Conservation (phyloP, 148 eudicot species). For the Selenicereus undatus region DNA sequence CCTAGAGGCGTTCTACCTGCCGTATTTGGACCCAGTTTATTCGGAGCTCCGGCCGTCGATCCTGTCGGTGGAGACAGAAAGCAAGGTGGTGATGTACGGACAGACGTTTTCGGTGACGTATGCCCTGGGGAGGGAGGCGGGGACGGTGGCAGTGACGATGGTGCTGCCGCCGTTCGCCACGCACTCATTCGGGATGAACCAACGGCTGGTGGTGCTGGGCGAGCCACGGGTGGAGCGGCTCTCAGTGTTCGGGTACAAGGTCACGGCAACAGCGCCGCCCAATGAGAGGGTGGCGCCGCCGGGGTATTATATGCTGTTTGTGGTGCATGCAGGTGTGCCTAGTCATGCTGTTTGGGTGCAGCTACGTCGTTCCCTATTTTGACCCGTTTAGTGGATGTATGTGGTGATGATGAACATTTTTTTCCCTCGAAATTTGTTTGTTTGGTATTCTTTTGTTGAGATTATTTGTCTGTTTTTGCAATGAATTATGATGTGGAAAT, state of each 20-base stretch:
- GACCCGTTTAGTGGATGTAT: background rate
- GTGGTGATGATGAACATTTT: background rate
- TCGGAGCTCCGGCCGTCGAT: conserved; percentile 46
- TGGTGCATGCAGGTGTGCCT: conserved; percentile 64
- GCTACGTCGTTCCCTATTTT: conserved; percentile 21
- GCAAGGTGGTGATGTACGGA: conserved; percentile 37
- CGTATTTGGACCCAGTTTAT: conserved; percentile 39
- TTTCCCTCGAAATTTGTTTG: background rate
- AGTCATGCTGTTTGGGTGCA: conserved; percentile 60
- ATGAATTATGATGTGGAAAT: background rate
- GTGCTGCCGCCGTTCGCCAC: conserved; percentile 64
- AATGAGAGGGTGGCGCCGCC: conserved; percentile 49
- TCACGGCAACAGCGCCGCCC: conserved; percentile 40
- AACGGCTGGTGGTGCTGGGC: conserved; percentile 44
- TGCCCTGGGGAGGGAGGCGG: conserved; percentile 16
- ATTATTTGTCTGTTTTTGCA: background rate
- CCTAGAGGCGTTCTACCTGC: conserved; percentile 61
- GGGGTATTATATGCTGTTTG: conserved; percentile 68
- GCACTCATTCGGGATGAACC: conserved; percentile 75
- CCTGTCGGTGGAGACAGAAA: conserved; percentile 32
- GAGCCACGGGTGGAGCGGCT: conserved; percentile 22
- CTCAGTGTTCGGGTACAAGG: conserved; percentile 34
- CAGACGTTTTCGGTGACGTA: conserved; percentile 41
- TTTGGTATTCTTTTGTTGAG: background rate
- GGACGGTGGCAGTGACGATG: conserved; percentile 41